phyloP scores from a whole-genome alignment of 2,329 filamentous ascomycete genomes.

The Colletotrichum sp. region DNA sequence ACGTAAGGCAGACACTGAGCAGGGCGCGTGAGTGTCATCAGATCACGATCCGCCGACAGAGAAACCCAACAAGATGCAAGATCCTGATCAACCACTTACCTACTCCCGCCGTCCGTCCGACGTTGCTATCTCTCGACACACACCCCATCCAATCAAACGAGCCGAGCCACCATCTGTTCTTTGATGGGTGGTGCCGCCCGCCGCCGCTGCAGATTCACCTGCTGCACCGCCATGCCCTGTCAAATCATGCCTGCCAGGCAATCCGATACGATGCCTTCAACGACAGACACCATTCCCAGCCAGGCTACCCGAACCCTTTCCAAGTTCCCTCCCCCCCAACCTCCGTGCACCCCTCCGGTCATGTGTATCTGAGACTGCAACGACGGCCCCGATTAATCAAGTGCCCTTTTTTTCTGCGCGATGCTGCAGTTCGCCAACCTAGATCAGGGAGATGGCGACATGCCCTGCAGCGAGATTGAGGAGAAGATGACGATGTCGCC shows the following conservation, averaged over 20 bases:
- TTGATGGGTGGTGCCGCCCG: background rate
- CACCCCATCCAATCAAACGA: background rate
- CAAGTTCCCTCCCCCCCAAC: background rate
- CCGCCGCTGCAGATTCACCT: background rate
- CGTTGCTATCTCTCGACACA: background rate
- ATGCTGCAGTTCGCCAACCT: slow-evolving; percentile 9
- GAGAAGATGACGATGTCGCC: slow-evolving; percentile 11
- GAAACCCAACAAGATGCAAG: background rate
- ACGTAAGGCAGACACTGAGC: background rate
- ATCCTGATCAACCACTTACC: background rate
- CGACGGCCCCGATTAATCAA: background rate
- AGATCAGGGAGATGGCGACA: slow-evolving; percentile 14
- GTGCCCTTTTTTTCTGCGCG: background rate
- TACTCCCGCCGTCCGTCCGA: background rate
- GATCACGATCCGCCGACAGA: background rate
- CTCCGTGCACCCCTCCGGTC: background rate
- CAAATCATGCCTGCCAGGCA: background rate
- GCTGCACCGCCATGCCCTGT: background rate
- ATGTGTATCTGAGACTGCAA: slow-evolving; percentile 12
- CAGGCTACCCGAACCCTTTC: background rate
- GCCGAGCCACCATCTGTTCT: background rate
- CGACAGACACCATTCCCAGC: background rate
- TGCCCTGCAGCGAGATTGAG: slow-evolving; percentile 6
- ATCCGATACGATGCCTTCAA: slow-evolving; percentile 1
- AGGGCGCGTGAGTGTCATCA: background rate